A percentile compares a stretch with the other conserved stretches of the same genome.
These are phyloP conservation scores for Trichophyton rubrum DNA, from an alignment of 2,329 filamentous ascomycete species.

Conservation along the genomic window DNA sequence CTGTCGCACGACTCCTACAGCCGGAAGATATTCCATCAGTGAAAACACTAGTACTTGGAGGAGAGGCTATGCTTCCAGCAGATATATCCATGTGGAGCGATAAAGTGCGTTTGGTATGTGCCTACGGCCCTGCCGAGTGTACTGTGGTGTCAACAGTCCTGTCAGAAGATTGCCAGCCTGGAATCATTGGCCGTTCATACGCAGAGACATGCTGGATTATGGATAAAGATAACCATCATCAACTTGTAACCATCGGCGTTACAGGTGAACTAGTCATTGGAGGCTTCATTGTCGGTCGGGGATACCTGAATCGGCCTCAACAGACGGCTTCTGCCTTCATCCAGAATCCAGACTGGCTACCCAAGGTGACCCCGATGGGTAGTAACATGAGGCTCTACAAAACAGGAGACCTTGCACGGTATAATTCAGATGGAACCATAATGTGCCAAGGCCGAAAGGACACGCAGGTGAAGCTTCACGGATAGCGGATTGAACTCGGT, in stretches of 20 bases:
- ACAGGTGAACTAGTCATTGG: conserved; percentile 23
- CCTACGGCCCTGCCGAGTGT: conserved; percentile 17
- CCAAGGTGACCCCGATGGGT: conserved; percentile 16
- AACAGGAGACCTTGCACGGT: conserved; percentile 22
- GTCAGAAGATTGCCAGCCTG: not conserved
- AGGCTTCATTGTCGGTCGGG: conserved; percentile 24
- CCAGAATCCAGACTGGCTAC: conserved; percentile 16
- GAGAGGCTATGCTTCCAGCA: conserved; percentile 25
- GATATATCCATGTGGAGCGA: conserved; percentile 21
- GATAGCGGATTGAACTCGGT: conserved; percentile 7
- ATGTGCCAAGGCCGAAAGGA: conserved; percentile 6
- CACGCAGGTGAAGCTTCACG: conserved; percentile 5
- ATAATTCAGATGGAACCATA: conserved; percentile 16
- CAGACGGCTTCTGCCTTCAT: conserved; percentile 20
- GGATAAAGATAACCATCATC: conserved; percentile 14
- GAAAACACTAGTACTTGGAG: conserved; percentile 27
- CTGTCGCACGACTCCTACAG: conserved; percentile 22
- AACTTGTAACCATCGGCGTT: conserved; percentile 15
- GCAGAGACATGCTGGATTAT: conserved; percentile 15
- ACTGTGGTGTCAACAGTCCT: conserved; percentile 11
- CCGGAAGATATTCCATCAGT: conserved; percentile 22
- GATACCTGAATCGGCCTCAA: conserved; percentile 25
- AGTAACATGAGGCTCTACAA: conserved; percentile 19
- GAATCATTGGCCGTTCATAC: conserved; percentile 6
- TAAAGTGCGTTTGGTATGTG: conserved; percentile 8